Evolutionary conservation across 116 monocot genomes (phyloP), one percentile per base, ranked within the genome.

Genomic region (Dioscorea cayenensis): DNA sequence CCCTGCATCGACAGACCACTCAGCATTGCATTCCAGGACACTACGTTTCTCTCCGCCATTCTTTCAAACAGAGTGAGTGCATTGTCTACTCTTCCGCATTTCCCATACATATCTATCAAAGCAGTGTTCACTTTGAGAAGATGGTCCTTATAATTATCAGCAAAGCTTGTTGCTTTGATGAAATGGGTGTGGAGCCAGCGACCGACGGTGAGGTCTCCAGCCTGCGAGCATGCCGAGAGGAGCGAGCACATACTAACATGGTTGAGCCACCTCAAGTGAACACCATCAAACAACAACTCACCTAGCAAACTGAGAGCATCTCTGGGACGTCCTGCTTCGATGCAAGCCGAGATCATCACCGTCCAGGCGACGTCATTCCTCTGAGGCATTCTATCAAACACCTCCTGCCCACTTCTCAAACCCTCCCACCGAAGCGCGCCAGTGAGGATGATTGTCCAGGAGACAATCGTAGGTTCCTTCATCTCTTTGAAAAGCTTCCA

Each of bases 11-110:
- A 85, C 0, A 92, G 28, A 37, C 79, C 86, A 58, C 71, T 77
- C 66, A 92, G 58, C 77, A 92, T 84, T 29, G 85, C 84, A 36
- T 92, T 92, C 88, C 88, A 88, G 19, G 84, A 37, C 0, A 88
- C 81, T 2, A 88, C 1, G 63, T 84, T 86, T 63, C 72, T 81
- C 0, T 59, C 21, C 7, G 49, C 25, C 77, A 81, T 77, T 13
- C 19, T 64, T 4, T 73, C 73, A 49, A 92, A 88, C 72, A 88
- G 9, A 37, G 0, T 32, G 21, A 61, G 48, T 1, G 88, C 83
- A 21, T 48, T 22, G 23, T 51, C 58, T 1, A 88, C 80, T 55
- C 71, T 72, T 36, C 92, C 88, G 20, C 92, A 83, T 60, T 92
- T 92, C 0, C 77, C 79, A 64, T 92, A 84, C 83, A 84, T 81